Evolutionary conservation across 345 rosid species (phyloP), one percentile per base, ranked within the genome.

Genomic region (Eutrema heterophyllum): DNA sequence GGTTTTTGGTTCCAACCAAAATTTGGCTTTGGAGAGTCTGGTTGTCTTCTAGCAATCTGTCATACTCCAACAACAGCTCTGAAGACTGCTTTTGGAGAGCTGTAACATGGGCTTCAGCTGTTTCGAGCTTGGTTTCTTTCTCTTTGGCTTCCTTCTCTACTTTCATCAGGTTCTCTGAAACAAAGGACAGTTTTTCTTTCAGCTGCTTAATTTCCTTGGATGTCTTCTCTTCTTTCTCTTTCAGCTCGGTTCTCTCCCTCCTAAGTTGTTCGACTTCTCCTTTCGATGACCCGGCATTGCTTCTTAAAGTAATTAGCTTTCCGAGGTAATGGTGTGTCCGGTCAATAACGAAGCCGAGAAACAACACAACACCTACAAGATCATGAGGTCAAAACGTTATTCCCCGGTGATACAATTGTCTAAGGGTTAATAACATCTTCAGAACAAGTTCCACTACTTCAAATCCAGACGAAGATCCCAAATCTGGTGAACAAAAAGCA

Each of bases 1-100:
- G 7, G 35, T 2, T 48, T 48, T 67, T 67, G 13, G 43, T 67
- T 49, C 72, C 61, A 58, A 13, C 61, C 52, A 58, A 15, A 30
- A 58, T 39, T 12, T 85, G 88, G 78, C 77, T 84, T 82, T 93
- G 98, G 69, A 94, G 95, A 70, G 73, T 89, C 63, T 89, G 97
- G 80, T 94, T 94, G 75, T 88, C 92, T 81, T 94, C 97, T 44
- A 94, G 72, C 38, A 94, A 72, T 30, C 88, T 86, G 53, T 91
- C 98, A 39, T 94, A 94, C 80, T 91, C 97, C 11, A 94, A 89
- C 41, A 94, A 83, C 4, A 94, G 67, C 68, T 91, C 98, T 6
- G 93, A 90, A 44, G 97, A 86, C 68, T 89, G 98, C 48, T 89
- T 88, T 72, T 91, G 97, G 27, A 94, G 98, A 45, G 91, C 61